Evolutionary conservation across 257 asterid species (phyloP).

Genomic region (Solanum tacnaense): DNA sequence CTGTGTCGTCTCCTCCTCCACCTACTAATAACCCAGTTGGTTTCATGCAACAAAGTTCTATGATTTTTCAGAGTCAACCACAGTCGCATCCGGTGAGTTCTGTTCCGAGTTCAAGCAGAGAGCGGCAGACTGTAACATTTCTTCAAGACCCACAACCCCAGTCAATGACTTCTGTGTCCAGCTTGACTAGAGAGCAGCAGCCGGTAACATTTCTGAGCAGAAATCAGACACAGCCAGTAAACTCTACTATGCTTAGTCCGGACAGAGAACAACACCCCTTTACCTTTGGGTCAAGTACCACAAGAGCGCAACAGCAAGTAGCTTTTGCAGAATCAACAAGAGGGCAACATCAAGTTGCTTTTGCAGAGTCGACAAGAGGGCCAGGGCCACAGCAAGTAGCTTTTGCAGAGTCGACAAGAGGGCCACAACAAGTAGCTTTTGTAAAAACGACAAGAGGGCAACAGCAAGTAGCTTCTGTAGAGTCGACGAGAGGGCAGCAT

Average conservation of each 20-base stretch:
- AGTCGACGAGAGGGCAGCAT: not conserved
- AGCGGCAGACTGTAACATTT: not conserved
- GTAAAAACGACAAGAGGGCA: conserved; percentile 7
- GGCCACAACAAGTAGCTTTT: not conserved
- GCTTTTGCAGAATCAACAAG: conserved; percentile 6
- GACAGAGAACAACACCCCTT: conserved; percentile 25
- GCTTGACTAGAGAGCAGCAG: conserved; percentile 11
- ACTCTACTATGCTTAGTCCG: conserved; percentile 22
- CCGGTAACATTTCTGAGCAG: conserved; percentile 18
- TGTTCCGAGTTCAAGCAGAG: conserved; percentile 2
- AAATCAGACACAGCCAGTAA: conserved; percentile 18
- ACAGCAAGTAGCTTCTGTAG: conserved; percentile 18
- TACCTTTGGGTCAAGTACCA: conserved; percentile 27
- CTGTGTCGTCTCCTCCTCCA: not conserved
- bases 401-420: not conserved
- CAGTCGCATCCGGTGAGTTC: conserved; percentile 1
- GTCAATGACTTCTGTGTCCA: not conserved
- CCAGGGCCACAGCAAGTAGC: not conserved
- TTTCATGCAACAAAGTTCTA: not conserved
- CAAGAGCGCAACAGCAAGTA: conserved; percentile 11
- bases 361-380: conserved; percentile 6
- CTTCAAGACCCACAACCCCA: not conserved
- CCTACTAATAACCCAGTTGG: not conserved
- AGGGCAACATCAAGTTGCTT: conserved; percentile 11
- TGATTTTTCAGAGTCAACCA: conserved; percentile 3